Percentiles rank a stretch among this genome's conserved stretches.
These are phyloP conservation scores for Sclerotinia borealis DNA, from an alignment of 2,329 filamentous ascomycete species.

Conservation along the genomic window DNA sequence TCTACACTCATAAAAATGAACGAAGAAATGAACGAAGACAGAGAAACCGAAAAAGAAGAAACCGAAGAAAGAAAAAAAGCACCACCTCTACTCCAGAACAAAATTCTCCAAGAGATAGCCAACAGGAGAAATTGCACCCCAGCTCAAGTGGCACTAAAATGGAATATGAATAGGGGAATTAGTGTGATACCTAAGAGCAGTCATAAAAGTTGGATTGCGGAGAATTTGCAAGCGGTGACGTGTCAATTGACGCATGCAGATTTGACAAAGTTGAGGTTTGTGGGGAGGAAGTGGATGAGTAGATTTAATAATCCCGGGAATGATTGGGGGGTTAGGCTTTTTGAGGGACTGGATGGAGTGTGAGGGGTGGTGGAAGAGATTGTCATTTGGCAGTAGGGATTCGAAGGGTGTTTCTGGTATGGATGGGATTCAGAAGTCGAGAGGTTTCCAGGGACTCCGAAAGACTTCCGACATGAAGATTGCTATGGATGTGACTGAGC, in stretches of 20 bases:
- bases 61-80: neutral
- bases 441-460: too few species aligned
- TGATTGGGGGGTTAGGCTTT: constrained; percentile 33
- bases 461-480: too few species aligned
- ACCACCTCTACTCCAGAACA: neutral
- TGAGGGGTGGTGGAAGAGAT: neutral
- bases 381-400: too few species aligned
- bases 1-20: neutral
- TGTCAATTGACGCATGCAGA: constrained; percentile 34
- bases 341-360: constrained; percentile 12
- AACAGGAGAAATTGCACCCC: constrained; percentile 23
- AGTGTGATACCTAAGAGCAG: constrained; percentile 47
- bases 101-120: neutral
- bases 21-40: too few species aligned
- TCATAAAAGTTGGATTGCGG: constrained; percentile 37
- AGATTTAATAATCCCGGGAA: constrained; percentile 30
- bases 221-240: constrained; percentile 46
- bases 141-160: constrained; percentile 42
- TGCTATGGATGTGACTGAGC: too few species aligned
- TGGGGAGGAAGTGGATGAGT: constrained; percentile 31
- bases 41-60: too few species aligned
- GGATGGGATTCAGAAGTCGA: too few species aligned
- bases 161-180: constrained; percentile 43
- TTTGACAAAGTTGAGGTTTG: constrained; percentile 34
- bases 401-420: too few species aligned